Percentiles rank a stretch among this genome's conserved stretches.
phyloP scores from a whole-genome alignment of 352 stramenopile genomes.

The Globisporangium radiosum region DNA sequence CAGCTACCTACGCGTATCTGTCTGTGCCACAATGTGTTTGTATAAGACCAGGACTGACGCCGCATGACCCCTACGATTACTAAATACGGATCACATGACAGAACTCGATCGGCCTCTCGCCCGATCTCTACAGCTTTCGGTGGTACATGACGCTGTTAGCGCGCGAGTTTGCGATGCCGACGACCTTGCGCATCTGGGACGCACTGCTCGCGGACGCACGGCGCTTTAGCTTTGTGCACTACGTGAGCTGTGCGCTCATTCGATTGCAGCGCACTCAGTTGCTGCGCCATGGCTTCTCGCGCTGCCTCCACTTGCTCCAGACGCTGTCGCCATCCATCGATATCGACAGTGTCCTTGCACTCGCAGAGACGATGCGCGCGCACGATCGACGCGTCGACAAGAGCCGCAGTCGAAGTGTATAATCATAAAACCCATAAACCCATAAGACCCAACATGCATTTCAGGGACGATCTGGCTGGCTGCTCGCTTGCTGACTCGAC shows the following conservation, averaged over 20 bases:
- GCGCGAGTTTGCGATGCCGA: conserved; percentile 51
- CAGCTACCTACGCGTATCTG: background rate
- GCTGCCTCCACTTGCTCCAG: conserved; percentile 39
- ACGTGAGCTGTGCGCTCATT: conserved; percentile 50
- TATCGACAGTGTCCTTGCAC: conserved; percentile 25
- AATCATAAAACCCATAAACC: no score
- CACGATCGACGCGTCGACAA: conserved; percentile 32
- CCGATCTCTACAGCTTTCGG: conserved; percentile 61
- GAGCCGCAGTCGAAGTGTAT: background rate
- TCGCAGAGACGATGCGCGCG: conserved; percentile 43
- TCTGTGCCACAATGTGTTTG: background rate
- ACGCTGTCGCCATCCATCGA: conserved; percentile 18
- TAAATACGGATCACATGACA: conserved; percentile 6
- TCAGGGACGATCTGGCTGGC: background rate
- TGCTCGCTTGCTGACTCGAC: background rate
- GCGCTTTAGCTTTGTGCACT: conserved; percentile 68
- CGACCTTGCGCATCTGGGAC: conserved; percentile 58
- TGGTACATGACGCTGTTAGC: conserved; percentile 70
- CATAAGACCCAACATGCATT: background rate
- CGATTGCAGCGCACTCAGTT: conserved; percentile 36
- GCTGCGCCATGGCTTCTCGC: conserved; percentile 32
- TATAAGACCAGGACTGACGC: background rate
- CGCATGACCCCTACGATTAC: conserved; percentile 1
- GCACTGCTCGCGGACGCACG: conserved; percentile 46
- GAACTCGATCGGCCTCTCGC: conserved; percentile 56